These are phyloP conservation scores for Gymnopilus dilepis DNA, from an alignment of 768 basidiomycete species.

Conservation along the genomic window DNA sequence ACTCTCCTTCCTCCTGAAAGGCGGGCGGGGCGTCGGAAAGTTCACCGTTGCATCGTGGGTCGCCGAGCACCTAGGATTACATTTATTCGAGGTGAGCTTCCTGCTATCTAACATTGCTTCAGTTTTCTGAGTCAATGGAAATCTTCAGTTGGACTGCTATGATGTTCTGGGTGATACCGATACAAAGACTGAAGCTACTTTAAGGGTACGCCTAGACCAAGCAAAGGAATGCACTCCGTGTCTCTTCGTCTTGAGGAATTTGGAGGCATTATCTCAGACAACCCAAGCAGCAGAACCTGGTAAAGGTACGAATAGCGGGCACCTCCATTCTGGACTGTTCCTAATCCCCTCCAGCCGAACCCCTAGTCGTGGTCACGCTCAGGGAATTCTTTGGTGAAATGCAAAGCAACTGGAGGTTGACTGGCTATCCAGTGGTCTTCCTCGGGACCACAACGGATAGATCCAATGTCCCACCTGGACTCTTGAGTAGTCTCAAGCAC, in stretches of 20 bases:
- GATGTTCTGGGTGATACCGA: constrained; percentile 81
- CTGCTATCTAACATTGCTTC: neutral
- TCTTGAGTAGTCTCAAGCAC: constrained; percentile 84
- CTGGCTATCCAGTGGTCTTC: constrained; percentile 76
- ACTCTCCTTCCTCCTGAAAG: constrained; percentile 78
- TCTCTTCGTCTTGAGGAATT: constrained; percentile 76
- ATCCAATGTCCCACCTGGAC: constrained; percentile 62
- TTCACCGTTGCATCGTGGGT: constrained; percentile 62
- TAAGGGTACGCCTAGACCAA: constrained; percentile 77
- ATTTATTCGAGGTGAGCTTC: constrained; percentile 72
- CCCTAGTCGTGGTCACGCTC: constrained; percentile 58
- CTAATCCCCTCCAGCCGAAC: constrained; percentile 46
- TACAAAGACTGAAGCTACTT: constrained; percentile 71
- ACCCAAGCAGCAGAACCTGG: constrained; percentile 67
- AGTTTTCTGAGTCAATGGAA: neutral
- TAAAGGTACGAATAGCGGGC: constrained; percentile 52
- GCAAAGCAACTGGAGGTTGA: constrained; percentile 58
- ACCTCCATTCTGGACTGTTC: neutral
- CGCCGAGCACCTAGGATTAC: constrained; percentile 71
- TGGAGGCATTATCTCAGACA: constrained; percentile 79
- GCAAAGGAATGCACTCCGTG: constrained; percentile 84
- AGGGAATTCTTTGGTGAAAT: constrained; percentile 67
- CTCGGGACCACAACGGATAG: constrained; percentile 75
- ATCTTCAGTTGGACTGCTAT: constrained; percentile 84
- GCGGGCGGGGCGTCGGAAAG: constrained; percentile 84